Evolutionary conservation across 2,329 filamentous ascomycete species (phyloP).

Genomic region (Hypoxylon sp.): DNA sequence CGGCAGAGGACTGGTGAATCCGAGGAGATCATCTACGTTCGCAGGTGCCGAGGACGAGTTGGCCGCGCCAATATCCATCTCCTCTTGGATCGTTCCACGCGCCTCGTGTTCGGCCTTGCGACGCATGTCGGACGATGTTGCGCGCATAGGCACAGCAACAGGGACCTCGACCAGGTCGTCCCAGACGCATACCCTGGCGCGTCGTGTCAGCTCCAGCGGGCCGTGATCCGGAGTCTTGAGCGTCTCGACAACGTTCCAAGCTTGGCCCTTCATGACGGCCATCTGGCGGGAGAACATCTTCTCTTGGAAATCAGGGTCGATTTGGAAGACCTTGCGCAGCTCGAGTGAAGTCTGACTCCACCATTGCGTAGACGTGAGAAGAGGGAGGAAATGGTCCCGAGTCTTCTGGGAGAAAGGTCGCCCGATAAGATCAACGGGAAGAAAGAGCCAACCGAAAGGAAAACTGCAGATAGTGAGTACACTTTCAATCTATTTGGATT

Average conservation of each 20-base stretch:
- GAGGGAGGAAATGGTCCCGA: conserved; percentile 92
- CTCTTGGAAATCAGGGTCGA: conserved; percentile 97
- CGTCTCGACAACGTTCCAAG: conserved; percentile 99
- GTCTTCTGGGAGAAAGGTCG: conserved; percentile 96
- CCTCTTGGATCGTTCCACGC: conserved; percentile 76
- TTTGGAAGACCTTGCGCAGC: conserved; percentile 87
- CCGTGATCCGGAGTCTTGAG: conserved; percentile 94
- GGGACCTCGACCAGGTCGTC: conserved; percentile 97
- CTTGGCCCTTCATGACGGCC: conserved; percentile 98
- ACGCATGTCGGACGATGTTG: conserved; percentile 86
- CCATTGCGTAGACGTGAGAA: conserved; percentile 95
- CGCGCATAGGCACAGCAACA: conserved; percentile 90
- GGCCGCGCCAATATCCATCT: conserved; percentile 89
- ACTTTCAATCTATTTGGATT: background rate
- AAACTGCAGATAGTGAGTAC: conserved; percentile 73
- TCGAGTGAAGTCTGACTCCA: conserved; percentile 95
- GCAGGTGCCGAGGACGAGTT: conserved; percentile 66
- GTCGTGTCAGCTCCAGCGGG: conserved; percentile 90
- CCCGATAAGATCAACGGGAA: conserved; percentile 95
- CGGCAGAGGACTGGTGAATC: conserved; percentile 75
- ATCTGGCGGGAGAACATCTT: conserved; percentile 99
- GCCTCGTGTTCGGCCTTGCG: conserved; percentile 70
- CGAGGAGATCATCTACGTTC: conserved; percentile 77
- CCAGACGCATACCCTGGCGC: conserved; percentile 96
- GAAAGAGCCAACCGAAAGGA: conserved; percentile 97